phyloP scores from a whole-genome alignment of 2,329 filamentous ascomycete species.

The Aspergillus fischeri region DNA sequence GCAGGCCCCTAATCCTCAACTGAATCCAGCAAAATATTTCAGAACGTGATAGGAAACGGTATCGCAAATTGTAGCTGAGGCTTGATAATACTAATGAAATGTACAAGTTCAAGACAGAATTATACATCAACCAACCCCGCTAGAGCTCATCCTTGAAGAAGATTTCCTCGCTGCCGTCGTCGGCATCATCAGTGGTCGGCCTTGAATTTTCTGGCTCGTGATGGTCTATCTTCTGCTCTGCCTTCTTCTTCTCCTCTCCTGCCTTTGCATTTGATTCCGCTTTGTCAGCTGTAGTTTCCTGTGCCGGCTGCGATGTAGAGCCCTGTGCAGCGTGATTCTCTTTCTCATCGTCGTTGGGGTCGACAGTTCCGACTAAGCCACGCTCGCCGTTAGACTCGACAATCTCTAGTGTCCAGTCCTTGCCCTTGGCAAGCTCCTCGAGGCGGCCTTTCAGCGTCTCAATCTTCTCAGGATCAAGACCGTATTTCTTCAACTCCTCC shows the following conservation, averaged over 20 bases:
- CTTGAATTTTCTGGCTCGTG: constrained; percentile 2
- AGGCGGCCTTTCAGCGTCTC: constrained; percentile 66
- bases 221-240: constrained; percentile 6
- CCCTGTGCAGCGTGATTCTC: constrained; percentile 10
- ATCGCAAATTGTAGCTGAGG: neutral
- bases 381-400: constrained; percentile 63
- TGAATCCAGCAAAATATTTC: neutral
- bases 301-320: constrained; percentile 3
- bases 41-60: neutral
- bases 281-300: neutral
- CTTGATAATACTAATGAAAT: neutral
- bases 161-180: constrained; percentile 35
- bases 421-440: constrained; percentile 63
- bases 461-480: constrained; percentile 63
- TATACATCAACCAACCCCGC: constrained; percentile 1
- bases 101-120: neutral
- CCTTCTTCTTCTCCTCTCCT: constrained; percentile 10
- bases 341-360: constrained; percentile 53
- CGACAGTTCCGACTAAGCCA: constrained; percentile 68
- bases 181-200: constrained; percentile 8
- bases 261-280: neutral
- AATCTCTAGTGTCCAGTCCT: constrained; percentile 76
- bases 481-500: constrained; percentile 64
- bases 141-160: constrained; percentile 39
- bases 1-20: neutral